phyloP scores from a whole-genome alignment of 1,139 yeast genomes.

The Oligophagozyma castellii region DNA sequence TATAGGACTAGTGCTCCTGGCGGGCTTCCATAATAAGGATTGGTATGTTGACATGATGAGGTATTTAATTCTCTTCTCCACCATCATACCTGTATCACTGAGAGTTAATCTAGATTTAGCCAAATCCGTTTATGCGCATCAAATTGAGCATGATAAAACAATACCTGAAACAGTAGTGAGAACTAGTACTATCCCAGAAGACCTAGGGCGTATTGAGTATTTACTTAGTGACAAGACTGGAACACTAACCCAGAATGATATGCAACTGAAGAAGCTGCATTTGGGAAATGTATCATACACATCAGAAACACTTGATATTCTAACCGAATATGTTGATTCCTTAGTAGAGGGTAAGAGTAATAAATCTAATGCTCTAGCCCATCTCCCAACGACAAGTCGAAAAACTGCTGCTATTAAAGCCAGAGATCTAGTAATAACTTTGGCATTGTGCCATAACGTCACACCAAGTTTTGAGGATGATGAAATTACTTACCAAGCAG shows the following conservation, averaged over 20 bases:
- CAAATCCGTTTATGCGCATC: slow-evolving; percentile 89
- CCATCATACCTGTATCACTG: slow-evolving; percentile 90
- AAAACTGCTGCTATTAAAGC: slow-evolving; percentile 65
- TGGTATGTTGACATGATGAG: slow-evolving; percentile 92
- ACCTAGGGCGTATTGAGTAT: slow-evolving; percentile 89
- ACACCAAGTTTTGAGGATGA: slow-evolving; percentile 73
- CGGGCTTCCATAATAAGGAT: slow-evolving; percentile 51
- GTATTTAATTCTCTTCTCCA: slow-evolving; percentile 79
- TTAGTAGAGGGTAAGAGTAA: slow-evolving; percentile 7
- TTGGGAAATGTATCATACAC: slow-evolving; percentile 88
- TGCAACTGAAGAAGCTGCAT: slow-evolving; percentile 90
- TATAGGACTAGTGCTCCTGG: slow-evolving; percentile 59
- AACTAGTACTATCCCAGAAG: slow-evolving; percentile 96
- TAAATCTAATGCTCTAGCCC: slow-evolving; percentile 11
- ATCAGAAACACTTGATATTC: slow-evolving; percentile 84
- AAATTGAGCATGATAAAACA: slow-evolving; percentile 73
- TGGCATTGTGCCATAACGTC: slow-evolving; percentile 91
- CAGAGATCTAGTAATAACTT: slow-evolving; percentile 63
- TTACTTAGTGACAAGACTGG: slow-evolving; percentile 92
- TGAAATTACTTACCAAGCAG: slow-evolving; percentile 76
- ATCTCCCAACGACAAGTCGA: slow-evolving; percentile 31
- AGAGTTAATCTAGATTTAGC: slow-evolving; percentile 93
- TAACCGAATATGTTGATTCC: slow-evolving; percentile 47
- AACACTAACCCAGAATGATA: slow-evolving; percentile 92
- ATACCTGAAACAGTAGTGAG: slow-evolving; percentile 86